Conservation (phyloP, 345 rosid genomes). For the Camelina neglecta region DNA sequence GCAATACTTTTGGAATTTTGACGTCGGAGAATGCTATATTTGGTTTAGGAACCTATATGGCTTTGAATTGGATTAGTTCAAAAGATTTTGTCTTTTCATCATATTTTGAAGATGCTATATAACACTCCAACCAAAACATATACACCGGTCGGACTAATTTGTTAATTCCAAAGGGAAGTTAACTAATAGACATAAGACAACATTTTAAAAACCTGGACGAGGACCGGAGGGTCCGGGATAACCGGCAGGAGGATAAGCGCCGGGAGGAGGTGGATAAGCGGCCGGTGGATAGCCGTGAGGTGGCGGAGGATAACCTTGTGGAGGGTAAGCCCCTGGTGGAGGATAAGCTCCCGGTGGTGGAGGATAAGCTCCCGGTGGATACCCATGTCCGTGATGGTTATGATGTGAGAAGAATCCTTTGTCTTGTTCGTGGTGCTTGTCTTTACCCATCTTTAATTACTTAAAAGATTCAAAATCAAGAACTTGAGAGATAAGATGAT, state of each 20-base stretch:
- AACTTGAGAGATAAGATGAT: constrained; percentile 12
- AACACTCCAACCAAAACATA: constrained; percentile 9
- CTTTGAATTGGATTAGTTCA: not conserved
- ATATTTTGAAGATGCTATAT: constrained; percentile 1
- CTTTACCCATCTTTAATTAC: constrained; percentile 41
- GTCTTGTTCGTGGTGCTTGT: constrained; percentile 45
- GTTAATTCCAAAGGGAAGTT: constrained; percentile 3
- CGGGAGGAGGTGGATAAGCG: constrained; percentile 47
- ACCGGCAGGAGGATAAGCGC: constrained; percentile 68
- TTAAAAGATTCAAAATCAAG: constrained; percentile 4
- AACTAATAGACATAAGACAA: constrained; percentile 9
- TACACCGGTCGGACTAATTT: not conserved
- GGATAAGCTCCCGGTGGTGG: constrained; percentile 59
- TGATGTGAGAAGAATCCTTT: constrained; percentile 47
- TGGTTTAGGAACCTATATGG: not conserved
- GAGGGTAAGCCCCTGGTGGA: constrained; percentile 61
- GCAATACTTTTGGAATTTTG: not conserved
- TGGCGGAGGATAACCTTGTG: constrained; percentile 46
- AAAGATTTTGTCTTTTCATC: not conserved
- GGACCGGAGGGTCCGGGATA: constrained; percentile 72
- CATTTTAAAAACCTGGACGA: constrained; percentile 55
- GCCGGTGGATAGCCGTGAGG: constrained; percentile 45
- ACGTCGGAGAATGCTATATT: not conserved
- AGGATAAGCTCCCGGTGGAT: constrained; percentile 55
- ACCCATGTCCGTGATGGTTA: constrained; percentile 50